phyloP scores from a whole-genome alignment of 805 yeast species.

The Metschnikowia borealis region DNA sequence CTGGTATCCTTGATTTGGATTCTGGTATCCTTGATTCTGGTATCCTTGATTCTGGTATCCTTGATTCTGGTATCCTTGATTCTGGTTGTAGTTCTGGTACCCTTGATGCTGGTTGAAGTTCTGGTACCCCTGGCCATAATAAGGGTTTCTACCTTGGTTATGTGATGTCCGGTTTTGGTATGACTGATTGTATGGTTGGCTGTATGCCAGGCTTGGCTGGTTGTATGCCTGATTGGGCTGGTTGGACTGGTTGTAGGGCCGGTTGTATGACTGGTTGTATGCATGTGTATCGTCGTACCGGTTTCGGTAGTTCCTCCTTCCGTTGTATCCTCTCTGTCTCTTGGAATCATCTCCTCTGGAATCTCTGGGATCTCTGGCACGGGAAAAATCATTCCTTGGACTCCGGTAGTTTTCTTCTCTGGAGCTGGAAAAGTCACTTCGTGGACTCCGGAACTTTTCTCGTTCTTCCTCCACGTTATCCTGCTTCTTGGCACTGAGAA shows the following conservation, averaged over 20 bases:
- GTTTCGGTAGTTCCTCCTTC: not conserved
- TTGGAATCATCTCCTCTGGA: not conserved
- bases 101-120: not conserved
- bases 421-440: not conserved
- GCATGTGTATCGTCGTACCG: not conserved
- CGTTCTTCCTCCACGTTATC: not conserved
- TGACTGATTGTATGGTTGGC: not conserved
- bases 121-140: too few relatives aligned
- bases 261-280: not conserved
- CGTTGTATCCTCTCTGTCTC: not conserved
- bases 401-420: not conserved
- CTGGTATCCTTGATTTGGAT: not conserved
- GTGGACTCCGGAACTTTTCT: not conserved
- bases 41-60: not conserved
- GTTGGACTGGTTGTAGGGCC: not conserved
- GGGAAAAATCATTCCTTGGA: not conserved
- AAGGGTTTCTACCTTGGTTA: too few relatives aligned
- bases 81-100: not conserved
- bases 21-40: not conserved
- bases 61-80: not conserved
- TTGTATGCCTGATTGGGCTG: not conserved
- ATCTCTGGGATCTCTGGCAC: too few relatives aligned
- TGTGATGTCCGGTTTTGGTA: not conserved
- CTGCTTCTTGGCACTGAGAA: constrained; percentile 36
- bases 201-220: not conserved